Base-by-base conservation (phyloP, 2,329 filamentous ascomycete species). In the Xylaria multiplex region DNA sequence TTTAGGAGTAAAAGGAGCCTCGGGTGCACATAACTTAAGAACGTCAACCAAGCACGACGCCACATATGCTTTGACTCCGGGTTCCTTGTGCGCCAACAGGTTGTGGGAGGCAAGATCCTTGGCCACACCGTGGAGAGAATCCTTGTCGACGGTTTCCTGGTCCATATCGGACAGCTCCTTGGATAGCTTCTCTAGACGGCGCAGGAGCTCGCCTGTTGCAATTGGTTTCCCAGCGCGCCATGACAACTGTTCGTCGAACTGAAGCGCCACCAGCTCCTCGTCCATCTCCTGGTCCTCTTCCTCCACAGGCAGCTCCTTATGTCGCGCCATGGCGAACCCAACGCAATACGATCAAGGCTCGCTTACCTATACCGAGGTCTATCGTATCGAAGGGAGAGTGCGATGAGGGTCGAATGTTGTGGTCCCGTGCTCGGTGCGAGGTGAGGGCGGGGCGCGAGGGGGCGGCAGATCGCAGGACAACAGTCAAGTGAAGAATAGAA, bases 221-320 rank as follows among this genome's bases (percentile, higher is more conserved):
- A 99, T 97, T 59, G 93, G 89, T 80, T 93, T 96, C 65, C 95
- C 96, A 49, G 94, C 93, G 76, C 91, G 91, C 92, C 96, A 97
- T 77, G 93, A 92, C 64, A 99, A 84, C 69, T 93, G 85, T 76
- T 97, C 90, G 74, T 94, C 88, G 84, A 98, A 98, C 72, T 88
- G 83, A 54, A 99, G 87, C 63, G 78, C 80, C 49, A 79, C 78
- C 19, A 79, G 76, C 63, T 79, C 78, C 40, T 77, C 77, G 32
- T 78, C 77, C 72, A 79, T 79, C 67, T 79, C 77, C 67, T 80
- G 73, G 42, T 77, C 77, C 40, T 78, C 79, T 40, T 79, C 78
- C 73, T 81, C 79, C 43, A 73, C 76, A 64, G 74, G 74, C 65
- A 78, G 77, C 69, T 78, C 78, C 69, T 79, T 75, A 57, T 76